Evolutionary conservation across 2,329 filamentous ascomycete species (phyloP).

Genomic region (Cordyceps tenuipes): DNA sequence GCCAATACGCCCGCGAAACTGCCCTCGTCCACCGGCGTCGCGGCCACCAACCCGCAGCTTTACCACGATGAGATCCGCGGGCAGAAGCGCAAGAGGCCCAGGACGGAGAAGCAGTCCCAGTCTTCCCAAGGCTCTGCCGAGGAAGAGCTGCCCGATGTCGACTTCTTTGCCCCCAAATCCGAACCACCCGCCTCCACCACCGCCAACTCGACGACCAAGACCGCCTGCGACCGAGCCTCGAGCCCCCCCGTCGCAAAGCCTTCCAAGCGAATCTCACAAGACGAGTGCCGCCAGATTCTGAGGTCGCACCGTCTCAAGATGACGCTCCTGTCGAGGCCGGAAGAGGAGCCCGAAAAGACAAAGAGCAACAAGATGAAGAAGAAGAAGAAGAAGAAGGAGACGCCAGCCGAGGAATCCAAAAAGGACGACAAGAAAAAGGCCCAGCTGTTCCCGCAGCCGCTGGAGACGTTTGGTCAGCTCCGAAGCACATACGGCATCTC

Average conservation of each 20-base stretch:
- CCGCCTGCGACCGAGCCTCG: conserved; percentile 15
- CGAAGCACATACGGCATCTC: conserved; percentile 65
- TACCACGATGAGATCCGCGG: conserved; percentile 49
- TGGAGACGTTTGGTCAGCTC: conserved; percentile 69
- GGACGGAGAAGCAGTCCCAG: conserved; percentile 21
- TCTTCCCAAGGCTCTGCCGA: conserved; percentile 20
- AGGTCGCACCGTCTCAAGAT: conserved; percentile 79
- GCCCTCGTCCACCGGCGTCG: conserved; percentile 51
- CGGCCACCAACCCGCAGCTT: conserved; percentile 58
- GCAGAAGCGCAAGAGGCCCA: conserved; percentile 48
- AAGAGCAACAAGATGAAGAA: conserved; percentile 49
- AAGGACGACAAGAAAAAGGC: conserved; percentile 50
- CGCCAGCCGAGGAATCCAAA: conserved; percentile 33
- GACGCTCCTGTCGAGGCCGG: conserved; percentile 56
- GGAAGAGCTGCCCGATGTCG: conserved; percentile 40
- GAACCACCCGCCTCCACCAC: conserved; percentile 17
- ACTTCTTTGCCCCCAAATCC: conserved; percentile 50
- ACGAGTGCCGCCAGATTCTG: conserved; percentile 65
- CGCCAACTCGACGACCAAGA: conserved; percentile 15
- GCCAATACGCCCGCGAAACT: conserved; percentile 34
- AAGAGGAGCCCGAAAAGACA: conserved; percentile 19
- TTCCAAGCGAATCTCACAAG: conserved; percentile 46
- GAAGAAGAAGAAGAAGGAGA: conserved; percentile 37
- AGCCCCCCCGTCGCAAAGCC: conserved; percentile 21
- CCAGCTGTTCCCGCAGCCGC: conserved; percentile 68